Percentiles rank a stretch among this genome's conserved stretches.
Conservation (phyloP, 139 green algal species). For the Limnomonas spitsbergensis region DNA sequence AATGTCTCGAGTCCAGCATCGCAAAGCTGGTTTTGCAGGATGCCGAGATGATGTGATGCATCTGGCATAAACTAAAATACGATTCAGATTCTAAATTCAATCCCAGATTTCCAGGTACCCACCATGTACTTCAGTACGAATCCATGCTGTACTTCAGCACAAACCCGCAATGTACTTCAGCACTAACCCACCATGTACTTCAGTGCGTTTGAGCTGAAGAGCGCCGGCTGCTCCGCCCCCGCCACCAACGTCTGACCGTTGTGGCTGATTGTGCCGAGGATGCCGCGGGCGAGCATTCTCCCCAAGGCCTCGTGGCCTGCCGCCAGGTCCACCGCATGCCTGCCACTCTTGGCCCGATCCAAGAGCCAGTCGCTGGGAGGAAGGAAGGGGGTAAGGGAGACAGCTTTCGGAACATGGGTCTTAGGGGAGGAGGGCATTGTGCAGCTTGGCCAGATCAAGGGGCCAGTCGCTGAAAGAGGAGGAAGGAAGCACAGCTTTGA, state of each 20-base stretch:
- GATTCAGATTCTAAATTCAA: no score
- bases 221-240: no score
- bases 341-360: not conserved
- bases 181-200: not conserved
- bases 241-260: not conserved
- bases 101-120: no score
- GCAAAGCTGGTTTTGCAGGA: no score
- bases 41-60: no score
- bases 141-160: no score
- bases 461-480: not conserved
- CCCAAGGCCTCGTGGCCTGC: not conserved
- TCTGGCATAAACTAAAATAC: no score
- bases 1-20: no score
- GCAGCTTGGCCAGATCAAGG: not conserved
- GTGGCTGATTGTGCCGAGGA: not conserved
- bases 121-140: no score
- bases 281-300: not conserved
- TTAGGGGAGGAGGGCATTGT: not conserved
- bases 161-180: no score
- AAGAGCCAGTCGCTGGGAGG: slow-evolving; percentile 14
- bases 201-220: not conserved
- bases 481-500: not conserved
- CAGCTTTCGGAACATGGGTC: no score
- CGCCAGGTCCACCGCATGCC: not conserved
- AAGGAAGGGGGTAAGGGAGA: no score